phyloP scores from a whole-genome alignment of 2,329 filamentous ascomycete genomes.

The Saccharata proteae region DNA sequence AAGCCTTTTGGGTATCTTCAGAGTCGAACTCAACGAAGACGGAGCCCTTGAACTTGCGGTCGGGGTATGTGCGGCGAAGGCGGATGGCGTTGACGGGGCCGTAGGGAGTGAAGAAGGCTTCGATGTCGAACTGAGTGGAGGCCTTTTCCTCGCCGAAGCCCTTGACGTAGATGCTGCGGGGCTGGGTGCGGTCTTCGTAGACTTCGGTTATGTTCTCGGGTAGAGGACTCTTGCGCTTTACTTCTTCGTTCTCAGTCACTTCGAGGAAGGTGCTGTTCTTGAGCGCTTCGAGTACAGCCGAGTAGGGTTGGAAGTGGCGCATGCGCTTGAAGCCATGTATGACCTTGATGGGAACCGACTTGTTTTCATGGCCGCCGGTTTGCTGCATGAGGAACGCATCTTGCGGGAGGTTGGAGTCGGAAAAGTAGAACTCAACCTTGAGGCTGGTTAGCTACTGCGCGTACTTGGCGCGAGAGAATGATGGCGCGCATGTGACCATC shows the following conservation, averaged over 20 bases:
- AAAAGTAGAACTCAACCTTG: conserved; percentile 93
- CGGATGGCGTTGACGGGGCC: conserved; percentile 73
- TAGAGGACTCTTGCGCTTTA: conserved; percentile 58
- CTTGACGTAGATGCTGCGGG: conserved; percentile 78
- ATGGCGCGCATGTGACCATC: background rate
- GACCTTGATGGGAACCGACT: conserved; percentile 63
- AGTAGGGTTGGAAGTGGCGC: conserved; percentile 84
- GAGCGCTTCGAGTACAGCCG: conserved; percentile 69
- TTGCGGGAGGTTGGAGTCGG: conserved; percentile 74
- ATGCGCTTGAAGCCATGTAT: conserved; percentile 90
- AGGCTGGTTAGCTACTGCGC: conserved; percentile 11
- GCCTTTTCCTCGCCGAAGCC: conserved; percentile 80
- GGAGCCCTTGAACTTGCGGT: conserved; percentile 81
- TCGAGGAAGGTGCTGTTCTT: conserved; percentile 64
- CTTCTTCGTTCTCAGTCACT: conserved; percentile 48
- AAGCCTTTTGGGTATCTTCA: conserved; percentile 67
- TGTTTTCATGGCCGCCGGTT: conserved; percentile 69
- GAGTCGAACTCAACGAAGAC: conserved; percentile 87
- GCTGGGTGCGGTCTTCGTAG: conserved; percentile 54
- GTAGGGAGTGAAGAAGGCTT: conserved; percentile 76
- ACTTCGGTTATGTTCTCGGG: conserved; percentile 33
- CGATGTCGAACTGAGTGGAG: conserved; percentile 83
- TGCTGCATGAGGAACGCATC: conserved; percentile 79
- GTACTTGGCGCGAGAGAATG: background rate
- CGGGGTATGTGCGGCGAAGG: conserved; percentile 61